These are phyloP conservation scores for Coemansia sp. DNA, from an alignment of 192 early-diverging fungal genomes.

Conservation along the genomic window DNA sequence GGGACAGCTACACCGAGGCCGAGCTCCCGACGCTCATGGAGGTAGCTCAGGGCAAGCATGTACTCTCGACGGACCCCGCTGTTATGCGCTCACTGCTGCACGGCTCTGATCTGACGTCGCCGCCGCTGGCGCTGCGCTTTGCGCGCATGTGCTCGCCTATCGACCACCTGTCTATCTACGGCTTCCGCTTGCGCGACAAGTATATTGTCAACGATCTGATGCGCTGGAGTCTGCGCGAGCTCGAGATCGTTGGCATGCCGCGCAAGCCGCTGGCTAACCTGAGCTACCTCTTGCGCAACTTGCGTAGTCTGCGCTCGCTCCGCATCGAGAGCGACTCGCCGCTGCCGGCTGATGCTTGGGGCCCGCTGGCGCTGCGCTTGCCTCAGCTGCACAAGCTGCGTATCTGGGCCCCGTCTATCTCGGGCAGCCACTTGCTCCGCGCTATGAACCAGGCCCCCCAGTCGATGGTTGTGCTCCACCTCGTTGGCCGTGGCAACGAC, in stretches of 20 bases:
- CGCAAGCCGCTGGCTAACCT: constrained; percentile 42
- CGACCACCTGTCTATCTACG: constrained; percentile 42
- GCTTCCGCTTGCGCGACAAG: constrained; percentile 47
- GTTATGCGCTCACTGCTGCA: constrained; percentile 40
- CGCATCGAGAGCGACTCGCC: constrained; percentile 44
- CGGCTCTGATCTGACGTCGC: constrained; percentile 42
- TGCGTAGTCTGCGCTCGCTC: constrained; percentile 30
- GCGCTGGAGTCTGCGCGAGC: constrained; percentile 48
- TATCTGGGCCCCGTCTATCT: constrained; percentile 37
- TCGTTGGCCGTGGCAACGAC: constrained; percentile 30
- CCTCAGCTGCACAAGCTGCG: constrained; percentile 29
- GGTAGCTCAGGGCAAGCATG: constrained; percentile 37
- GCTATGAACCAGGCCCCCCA: constrained; percentile 9
- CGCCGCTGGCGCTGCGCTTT: constrained; percentile 37
- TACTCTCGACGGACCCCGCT: constrained; percentile 33
- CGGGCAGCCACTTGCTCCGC: constrained; percentile 18
- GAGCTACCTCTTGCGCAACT: constrained; percentile 27
- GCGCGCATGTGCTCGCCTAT: constrained; percentile 46
- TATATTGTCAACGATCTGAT: constrained; percentile 40
- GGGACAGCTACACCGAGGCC: constrained; percentile 11
- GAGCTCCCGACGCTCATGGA: constrained; percentile 44
- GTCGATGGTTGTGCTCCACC: constrained; percentile 25
- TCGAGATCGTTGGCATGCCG: constrained; percentile 46
- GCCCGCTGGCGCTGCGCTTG: constrained; percentile 29
- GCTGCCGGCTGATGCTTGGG: constrained; percentile 36